Conservation (phyloP, 2,329 filamentous ascomycete genomes). For the Talaromyces funiculosus region DNA sequence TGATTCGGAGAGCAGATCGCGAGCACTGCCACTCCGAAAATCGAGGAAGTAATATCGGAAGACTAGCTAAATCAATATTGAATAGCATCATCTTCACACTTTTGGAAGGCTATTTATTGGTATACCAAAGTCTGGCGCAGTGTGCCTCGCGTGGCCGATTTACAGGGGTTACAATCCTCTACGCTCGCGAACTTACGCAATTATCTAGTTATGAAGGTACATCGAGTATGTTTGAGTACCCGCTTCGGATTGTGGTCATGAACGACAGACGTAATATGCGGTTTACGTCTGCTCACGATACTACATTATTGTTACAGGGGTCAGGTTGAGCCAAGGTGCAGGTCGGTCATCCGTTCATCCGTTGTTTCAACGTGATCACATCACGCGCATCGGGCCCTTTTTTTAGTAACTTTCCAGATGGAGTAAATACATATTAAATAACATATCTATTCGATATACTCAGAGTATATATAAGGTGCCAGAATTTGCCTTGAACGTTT, state of each 20-base stretch:
- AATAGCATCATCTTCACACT: neutral
- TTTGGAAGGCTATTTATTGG: neutral
- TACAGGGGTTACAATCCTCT: neutral
- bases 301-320: no score
- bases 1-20: neutral
- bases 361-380: neutral
- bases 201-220: no score
- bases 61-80: neutral
- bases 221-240: no score
- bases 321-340: no score
- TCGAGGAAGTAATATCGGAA: neutral
- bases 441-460: neutral
- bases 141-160: no score
- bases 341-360: neutral
- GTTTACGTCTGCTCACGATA: no score
- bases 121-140: no score
- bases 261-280: no score
- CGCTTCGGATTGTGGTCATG: no score
- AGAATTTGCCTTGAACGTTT: neutral
- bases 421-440: neutral
- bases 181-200: no score
- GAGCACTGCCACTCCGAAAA: neutral
- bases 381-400: neutral
- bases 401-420: neutral
- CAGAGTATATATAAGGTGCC: neutral